Evolutionary conservation across 805 yeast species (phyloP).

Genomic region (Candida taoyuanica): DNA sequence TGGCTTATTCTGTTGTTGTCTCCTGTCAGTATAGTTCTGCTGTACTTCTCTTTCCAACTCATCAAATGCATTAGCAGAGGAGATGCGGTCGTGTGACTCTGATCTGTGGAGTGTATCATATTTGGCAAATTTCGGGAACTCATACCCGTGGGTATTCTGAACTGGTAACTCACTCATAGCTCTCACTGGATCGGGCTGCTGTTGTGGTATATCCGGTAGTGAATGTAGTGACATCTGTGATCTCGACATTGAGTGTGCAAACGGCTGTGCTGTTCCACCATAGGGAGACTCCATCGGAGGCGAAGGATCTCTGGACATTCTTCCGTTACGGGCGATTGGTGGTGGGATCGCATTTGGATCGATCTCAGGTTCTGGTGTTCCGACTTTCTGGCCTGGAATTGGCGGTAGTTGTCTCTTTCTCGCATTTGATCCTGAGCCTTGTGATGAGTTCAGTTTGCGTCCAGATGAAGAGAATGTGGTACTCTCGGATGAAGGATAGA

Average conservation of each 20-base stretch:
- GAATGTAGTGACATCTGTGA: slow-evolving; percentile 17
- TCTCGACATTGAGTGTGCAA: slow-evolving; percentile 5
- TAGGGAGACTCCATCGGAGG: not conserved
- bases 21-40: slow-evolving; percentile 22
- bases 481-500: slow-evolving; percentile 52
- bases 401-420: slow-evolving; percentile 26
- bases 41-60: slow-evolving; percentile 32
- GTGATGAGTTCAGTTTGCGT: slow-evolving; percentile 3
- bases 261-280: not conserved
- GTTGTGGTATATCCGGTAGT: slow-evolving; percentile 24
- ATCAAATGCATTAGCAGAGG: slow-evolving; percentile 27
- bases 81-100: slow-evolving; percentile 8
- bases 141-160: too few species aligned
- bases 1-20: slow-evolving; percentile 1
- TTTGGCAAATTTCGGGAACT: slow-evolving; percentile 3
- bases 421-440: slow-evolving; percentile 7
- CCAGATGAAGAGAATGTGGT: slow-evolving; percentile 7
- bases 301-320: not conserved
- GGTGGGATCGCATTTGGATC: slow-evolving; percentile 16
- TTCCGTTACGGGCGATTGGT: slow-evolving; percentile 20
- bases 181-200: too few species aligned
- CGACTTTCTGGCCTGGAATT: slow-evolving; percentile 23
- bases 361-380: not conserved
- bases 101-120: not conserved
- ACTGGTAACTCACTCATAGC: too few species aligned